Conservation (phyloP, 148 eudicot genomes). For the Pouteria glomerata region DNA sequence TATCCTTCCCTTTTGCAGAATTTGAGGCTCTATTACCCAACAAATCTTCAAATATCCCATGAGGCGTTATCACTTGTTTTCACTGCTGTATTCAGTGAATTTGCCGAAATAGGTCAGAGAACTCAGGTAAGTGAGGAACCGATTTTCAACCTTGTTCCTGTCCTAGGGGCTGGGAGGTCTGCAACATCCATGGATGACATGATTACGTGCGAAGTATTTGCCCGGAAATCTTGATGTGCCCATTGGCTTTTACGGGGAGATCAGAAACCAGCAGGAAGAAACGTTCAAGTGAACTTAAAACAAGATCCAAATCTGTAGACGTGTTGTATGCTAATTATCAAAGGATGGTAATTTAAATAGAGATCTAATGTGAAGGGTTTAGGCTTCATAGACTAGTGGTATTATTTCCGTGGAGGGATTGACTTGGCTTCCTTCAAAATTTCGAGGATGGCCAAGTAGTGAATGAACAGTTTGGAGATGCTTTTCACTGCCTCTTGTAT, state of each 20-base stretch:
- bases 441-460: too few relatives aligned
- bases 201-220: constrained; percentile 70
- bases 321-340: too few relatives aligned
- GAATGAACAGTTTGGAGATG: too few relatives aligned
- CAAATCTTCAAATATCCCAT: constrained; percentile 33
- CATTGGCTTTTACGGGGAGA: neutral
- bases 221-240: constrained; percentile 34
- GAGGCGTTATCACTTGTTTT: constrained; percentile 45
- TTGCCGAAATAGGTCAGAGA: constrained; percentile 38
- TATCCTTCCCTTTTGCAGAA: constrained; percentile 31
- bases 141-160: constrained; percentile 77
- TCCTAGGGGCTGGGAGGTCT: constrained; percentile 60
- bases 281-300: neutral
- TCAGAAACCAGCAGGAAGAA: neutral
- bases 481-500: too few relatives aligned
- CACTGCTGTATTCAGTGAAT: constrained; percentile 36
- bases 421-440: too few relatives aligned
- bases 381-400: too few relatives aligned
- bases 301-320: neutral
- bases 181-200: constrained; percentile 53
- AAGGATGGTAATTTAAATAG: too few relatives aligned
- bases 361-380: too few relatives aligned
- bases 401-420: too few relatives aligned
- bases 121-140: constrained; percentile 29
- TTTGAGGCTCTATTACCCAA: constrained; percentile 66